Evolutionary conservation across 768 basidiomycete genomes (phyloP).

Genomic region (Suillus ampliporus): DNA sequence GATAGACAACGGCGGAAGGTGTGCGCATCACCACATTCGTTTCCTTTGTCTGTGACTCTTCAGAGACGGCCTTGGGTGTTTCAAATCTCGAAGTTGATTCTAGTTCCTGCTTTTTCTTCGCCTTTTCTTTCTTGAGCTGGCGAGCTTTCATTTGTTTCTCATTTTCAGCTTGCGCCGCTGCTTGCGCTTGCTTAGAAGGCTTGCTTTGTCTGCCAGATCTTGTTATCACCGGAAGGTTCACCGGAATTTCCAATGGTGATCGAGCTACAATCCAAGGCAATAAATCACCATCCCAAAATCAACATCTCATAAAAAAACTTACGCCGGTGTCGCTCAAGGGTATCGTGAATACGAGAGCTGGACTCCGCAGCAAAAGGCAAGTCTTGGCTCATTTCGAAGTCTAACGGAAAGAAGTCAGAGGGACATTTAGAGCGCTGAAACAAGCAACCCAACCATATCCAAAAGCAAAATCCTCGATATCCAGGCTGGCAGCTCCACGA

Average conservation of each 20-base stretch:
- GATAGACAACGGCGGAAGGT: constrained; percentile 10
- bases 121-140: constrained; percentile 10
- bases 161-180: constrained; percentile 12
- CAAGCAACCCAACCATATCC: constrained; percentile 31
- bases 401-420: constrained; percentile 15
- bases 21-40: constrained; percentile 1
- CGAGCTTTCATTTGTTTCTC: not conserved
- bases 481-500: constrained; percentile 21
- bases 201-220: constrained; percentile 32
- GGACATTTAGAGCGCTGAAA: not conserved
- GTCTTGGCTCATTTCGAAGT: constrained; percentile 38
- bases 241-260: constrained; percentile 11
- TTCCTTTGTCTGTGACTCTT: not conserved
- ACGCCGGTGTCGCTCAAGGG: constrained; percentile 20
- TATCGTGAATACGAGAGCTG: constrained; percentile 28
- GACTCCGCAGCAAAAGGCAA: constrained; percentile 35
- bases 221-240: constrained; percentile 21
- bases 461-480: constrained; percentile 33
- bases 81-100: not conserved
- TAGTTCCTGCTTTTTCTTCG: constrained; percentile 8
- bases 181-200: constrained; percentile 23
- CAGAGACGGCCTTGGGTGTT: not conserved
- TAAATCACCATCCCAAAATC: constrained; percentile 14
- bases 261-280: constrained; percentile 14
- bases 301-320: constrained; percentile 10